Evolutionary conservation across 768 basidiomycete species (phyloP).

Genomic region (Gloeophyllum trabeum): DNA sequence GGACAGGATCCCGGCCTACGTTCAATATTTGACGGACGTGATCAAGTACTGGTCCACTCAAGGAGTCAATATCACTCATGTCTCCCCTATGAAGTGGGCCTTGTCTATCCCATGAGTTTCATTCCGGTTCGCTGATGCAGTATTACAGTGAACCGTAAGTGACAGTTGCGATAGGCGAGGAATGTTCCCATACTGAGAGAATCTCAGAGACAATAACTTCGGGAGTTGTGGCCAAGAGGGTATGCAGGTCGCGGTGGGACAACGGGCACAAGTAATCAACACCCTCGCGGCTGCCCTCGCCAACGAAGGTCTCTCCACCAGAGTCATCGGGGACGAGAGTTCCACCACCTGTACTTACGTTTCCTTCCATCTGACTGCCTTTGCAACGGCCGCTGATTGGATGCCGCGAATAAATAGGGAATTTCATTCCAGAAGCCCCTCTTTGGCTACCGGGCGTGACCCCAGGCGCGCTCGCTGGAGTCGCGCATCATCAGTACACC

Average conservation of each 20-base stretch:
- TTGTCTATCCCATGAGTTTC: not conserved
- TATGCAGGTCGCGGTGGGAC: slow-evolving; percentile 28
- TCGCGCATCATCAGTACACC: slow-evolving; percentile 34
- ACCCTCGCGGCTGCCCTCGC: slow-evolving; percentile 14
- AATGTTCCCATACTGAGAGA: too few species aligned
- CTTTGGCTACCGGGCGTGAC: slow-evolving; percentile 9
- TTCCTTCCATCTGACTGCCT: not conserved
- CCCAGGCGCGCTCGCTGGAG: slow-evolving; percentile 20
- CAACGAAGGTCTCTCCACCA: slow-evolving; percentile 6
- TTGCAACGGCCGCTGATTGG: not conserved
- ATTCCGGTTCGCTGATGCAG: slow-evolving; percentile 1
- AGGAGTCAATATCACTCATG: slow-evolving; percentile 26
- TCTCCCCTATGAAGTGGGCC: slow-evolving; percentile 28
- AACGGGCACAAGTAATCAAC: slow-evolving; percentile 31
- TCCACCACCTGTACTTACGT: slow-evolving; percentile 8
- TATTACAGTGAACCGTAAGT: slow-evolving; percentile 18
- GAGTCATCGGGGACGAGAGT: slow-evolving; percentile 27
- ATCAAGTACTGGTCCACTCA: slow-evolving; percentile 24
- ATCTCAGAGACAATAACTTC: slow-evolving; percentile 25
- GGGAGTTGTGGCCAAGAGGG: slow-evolving; percentile 34
- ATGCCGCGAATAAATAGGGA: slow-evolving; percentile 1
- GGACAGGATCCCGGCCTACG: slow-evolving; percentile 19
- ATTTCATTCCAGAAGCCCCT: slow-evolving; percentile 10
- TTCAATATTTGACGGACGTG: slow-evolving; percentile 30
- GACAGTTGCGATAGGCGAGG: too few species aligned